Evolutionary conservation across 129 eudicot genomes (phyloP).

Genomic region (Sambucus nigra): DNA sequence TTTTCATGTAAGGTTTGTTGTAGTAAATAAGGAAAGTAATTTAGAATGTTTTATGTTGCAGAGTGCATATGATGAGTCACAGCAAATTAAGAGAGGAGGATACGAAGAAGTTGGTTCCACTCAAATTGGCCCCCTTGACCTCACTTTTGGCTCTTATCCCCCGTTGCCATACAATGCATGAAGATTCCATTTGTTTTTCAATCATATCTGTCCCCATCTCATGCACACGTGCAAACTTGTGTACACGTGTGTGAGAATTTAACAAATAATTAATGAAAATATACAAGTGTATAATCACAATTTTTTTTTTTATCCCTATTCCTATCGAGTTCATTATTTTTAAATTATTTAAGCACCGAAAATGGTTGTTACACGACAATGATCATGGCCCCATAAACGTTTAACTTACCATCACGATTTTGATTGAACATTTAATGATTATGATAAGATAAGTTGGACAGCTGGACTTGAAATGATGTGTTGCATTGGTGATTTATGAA

Average conservation of each 20-base stretch:
- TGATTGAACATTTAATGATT: no score
- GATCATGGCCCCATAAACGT: no score
- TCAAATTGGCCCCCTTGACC: slow-evolving; percentile 50
- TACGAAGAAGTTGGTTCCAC: slow-evolving; percentile 21
- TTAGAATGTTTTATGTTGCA: slow-evolving; percentile 20
- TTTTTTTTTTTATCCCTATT: not conserved
- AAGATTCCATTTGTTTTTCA: not conserved
- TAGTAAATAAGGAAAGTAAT: not conserved
- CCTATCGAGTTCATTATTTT: no score
- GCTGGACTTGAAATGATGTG: no score
- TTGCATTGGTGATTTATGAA: no score
- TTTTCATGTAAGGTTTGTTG: no score
- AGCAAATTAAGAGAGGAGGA: slow-evolving; percentile 24
- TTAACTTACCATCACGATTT: no score
- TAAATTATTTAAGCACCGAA: no score
- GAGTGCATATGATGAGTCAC: slow-evolving; percentile 54
- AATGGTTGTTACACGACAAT: no score
- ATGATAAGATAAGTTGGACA: no score
- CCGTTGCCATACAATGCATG: slow-evolving; percentile 45
- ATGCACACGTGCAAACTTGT: slow-evolving; percentile 6
- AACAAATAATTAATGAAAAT: not conserved
- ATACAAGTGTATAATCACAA: not conserved
- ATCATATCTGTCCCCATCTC: slow-evolving; percentile 3
- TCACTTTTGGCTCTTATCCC: slow-evolving; percentile 52
- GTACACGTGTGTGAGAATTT: slow-evolving; percentile 9